A percentile compares a stretch with the other conserved stretches of the same genome.
Evolutionary conservation across 1,284 basidiomycete species (phyloP).

Genomic region (Heterobasidion irregulare): DNA sequence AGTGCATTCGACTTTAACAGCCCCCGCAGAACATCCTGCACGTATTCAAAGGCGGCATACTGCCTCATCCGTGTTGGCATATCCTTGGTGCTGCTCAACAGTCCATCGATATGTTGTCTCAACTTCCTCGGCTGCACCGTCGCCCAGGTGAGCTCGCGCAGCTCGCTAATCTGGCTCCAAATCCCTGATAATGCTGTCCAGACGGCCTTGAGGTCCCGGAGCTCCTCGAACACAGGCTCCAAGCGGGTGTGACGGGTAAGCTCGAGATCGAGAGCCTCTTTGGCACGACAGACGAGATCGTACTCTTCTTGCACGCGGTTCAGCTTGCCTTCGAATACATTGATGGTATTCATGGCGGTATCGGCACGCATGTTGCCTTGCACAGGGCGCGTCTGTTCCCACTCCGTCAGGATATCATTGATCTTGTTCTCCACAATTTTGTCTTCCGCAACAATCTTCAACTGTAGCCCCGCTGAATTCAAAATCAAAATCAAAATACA

Average conservation of each 20-base stretch:
- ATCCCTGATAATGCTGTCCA: slow-evolving; percentile 98
- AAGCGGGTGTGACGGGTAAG: slow-evolving; percentile 85
- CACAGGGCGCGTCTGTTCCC: slow-evolving; percentile 94
- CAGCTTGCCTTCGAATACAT: slow-evolving; percentile 87
- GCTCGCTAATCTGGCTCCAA: slow-evolving; percentile 89
- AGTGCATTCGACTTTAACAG: slow-evolving; percentile 87
- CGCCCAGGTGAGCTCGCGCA: slow-evolving; percentile 87
- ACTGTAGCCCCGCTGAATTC: slow-evolving; percentile 77
- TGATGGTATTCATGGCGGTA: slow-evolving; percentile 92
- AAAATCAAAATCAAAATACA: slow-evolving; percentile 1
- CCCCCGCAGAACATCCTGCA: slow-evolving; percentile 84
- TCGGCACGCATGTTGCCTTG: slow-evolving; percentile 95
- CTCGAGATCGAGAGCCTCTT: slow-evolving; percentile 94
- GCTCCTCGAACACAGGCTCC: slow-evolving; percentile 90
- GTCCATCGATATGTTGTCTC: slow-evolving; percentile 86
- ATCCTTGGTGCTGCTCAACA: slow-evolving; percentile 89
- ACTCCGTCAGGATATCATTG: slow-evolving; percentile 83
- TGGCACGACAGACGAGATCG: slow-evolving; percentile 89
- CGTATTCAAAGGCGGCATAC: slow-evolving; percentile 97
- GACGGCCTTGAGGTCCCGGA: slow-evolving; percentile 94
- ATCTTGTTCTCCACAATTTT: slow-evolving; percentile 95
- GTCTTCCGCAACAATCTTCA: slow-evolving; percentile 99
- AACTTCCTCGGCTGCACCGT: slow-evolving; percentile 93
- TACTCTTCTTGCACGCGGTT: slow-evolving; percentile 89
- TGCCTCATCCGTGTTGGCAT: slow-evolving; percentile 99